phyloP scores from a whole-genome alignment of 345 rosid genomes.

The Lagerstroemia speciosa region DNA sequence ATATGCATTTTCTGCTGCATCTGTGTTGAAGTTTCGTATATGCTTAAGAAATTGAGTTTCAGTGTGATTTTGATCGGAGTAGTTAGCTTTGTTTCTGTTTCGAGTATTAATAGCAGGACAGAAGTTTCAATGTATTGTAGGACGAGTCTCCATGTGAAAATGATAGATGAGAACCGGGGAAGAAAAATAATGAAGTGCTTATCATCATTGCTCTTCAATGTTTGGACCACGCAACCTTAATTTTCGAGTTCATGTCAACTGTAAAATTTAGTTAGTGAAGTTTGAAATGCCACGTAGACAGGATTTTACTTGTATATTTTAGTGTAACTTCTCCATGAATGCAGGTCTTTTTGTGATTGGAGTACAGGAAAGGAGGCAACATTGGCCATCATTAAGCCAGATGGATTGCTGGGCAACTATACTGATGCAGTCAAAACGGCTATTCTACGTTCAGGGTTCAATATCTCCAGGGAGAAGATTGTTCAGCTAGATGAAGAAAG shows the following conservation, averaged over 20 bases:
- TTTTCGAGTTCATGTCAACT: background rate
- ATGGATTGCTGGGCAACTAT: constrained; percentile 61
- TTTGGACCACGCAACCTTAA: background rate
- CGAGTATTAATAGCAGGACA: background rate
- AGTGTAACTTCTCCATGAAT: background rate
- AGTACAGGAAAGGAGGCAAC: constrained; percentile 40
- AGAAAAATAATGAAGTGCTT: background rate
- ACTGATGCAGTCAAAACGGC: constrained; percentile 40
- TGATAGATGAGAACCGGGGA: background rate
- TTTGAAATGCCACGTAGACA: background rate
- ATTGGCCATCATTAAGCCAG: constrained; percentile 74
- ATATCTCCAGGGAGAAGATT: constrained; percentile 37
- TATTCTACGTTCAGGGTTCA: constrained; percentile 45
- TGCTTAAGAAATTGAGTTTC: background rate
- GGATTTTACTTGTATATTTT: background rate
- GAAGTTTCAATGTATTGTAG: background rate
- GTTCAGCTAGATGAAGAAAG: constrained; percentile 44
- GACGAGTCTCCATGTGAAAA: background rate
- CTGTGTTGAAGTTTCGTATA: no score
- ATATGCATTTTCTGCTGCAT: background rate
- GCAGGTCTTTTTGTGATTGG: constrained; percentile 34
- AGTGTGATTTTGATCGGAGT: background rate
- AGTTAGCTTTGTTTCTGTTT: background rate
- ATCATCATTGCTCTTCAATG: background rate
- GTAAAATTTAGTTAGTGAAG: background rate